These are phyloP conservation scores for Scytalidium sp. DNA, from an alignment of 2,329 filamentous ascomycete genomes.

Conservation along the genomic window DNA sequence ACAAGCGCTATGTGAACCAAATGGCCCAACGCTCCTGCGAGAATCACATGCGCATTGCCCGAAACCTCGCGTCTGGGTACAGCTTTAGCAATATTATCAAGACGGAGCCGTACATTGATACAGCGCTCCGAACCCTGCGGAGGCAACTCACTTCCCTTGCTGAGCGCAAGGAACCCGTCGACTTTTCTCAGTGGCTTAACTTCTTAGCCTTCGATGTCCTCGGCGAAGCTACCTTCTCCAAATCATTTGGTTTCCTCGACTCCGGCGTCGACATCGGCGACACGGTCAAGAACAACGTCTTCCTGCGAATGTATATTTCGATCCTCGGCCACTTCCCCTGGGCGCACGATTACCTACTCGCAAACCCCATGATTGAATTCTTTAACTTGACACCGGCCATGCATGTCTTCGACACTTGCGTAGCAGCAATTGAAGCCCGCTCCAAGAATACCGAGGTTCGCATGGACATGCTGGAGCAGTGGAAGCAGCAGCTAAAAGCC, in stretches of 20 bases:
- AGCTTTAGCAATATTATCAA: slow-evolving; percentile 27
- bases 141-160: slow-evolving; percentile 25
- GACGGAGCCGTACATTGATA: slow-evolving; percentile 24
- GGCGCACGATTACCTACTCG: slow-evolving; percentile 32
- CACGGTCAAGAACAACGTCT: slow-evolving; percentile 31
- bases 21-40: slow-evolving; percentile 36
- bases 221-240: slow-evolving; percentile 31
- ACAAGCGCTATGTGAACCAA: slow-evolving; percentile 36
- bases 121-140: slow-evolving; percentile 24
- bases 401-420: slow-evolving; percentile 35
- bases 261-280: slow-evolving; percentile 29
- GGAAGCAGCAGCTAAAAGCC: slow-evolving; percentile 29
- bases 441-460: slow-evolving; percentile 29
- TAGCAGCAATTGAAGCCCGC: slow-evolving; percentile 27
- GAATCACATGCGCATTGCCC: slow-evolving; percentile 29
- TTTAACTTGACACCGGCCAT: slow-evolving; percentile 31
- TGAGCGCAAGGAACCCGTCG: slow-evolving; percentile 21
- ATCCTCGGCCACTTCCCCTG: slow-evolving; percentile 32
- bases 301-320: slow-evolving; percentile 28
- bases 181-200: slow-evolving; percentile 38
- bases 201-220: slow-evolving; percentile 34
- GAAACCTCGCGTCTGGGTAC: slow-evolving; percentile 31
- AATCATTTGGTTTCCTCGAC: slow-evolving; percentile 32
- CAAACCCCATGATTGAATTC: slow-evolving; percentile 34
- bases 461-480: slow-evolving; percentile 34